A percentile compares a stretch with the other conserved stretches of the same genome.
Evolutionary conservation across 2,329 filamentous ascomycete genomes (phyloP).

Genomic region (Fusarium newnesense): DNA sequence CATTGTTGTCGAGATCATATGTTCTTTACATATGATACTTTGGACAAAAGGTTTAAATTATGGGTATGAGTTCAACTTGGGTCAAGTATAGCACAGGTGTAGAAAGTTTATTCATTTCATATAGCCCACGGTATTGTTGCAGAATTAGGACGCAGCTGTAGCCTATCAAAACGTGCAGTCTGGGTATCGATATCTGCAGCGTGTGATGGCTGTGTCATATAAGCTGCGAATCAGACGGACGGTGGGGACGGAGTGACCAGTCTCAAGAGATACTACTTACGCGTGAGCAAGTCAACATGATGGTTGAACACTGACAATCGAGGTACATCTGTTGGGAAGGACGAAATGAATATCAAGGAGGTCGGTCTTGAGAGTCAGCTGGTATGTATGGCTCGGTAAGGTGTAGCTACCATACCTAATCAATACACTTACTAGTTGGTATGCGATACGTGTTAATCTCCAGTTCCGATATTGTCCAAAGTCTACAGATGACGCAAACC

Average conservation of each 20-base stretch:
- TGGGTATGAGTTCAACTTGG: conserved; percentile 10
- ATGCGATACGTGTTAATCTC: background rate
- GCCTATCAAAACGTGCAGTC: conserved; percentile 18
- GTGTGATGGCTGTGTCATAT: background rate
- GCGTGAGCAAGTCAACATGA: conserved; percentile 25
- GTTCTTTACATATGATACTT: conserved; percentile 3
- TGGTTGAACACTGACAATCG: background rate
- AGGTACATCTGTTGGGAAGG: conserved; percentile 19
- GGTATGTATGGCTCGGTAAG: background rate
- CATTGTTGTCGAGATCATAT: conserved; percentile 10
- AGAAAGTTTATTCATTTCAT: background rate
- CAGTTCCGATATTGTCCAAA: background rate
- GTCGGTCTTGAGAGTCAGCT: conserved; percentile 30
- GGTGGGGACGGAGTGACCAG: conserved; percentile 20
- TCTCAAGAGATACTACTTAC: conserved; percentile 17
- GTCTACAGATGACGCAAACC: background rate
- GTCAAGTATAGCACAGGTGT: background rate
- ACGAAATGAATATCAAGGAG: background rate
- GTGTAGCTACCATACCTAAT: background rate
- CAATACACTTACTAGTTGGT: background rate
- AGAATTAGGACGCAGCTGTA: background rate
- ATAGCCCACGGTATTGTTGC: background rate
- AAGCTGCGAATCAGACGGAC: conserved; percentile 17
- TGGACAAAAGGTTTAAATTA: conserved; percentile 5
- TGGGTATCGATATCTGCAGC: conserved; percentile 1